phyloP scores from a whole-genome alignment of 2,329 filamentous ascomycete species.

The Claviceps pazoutovae region DNA sequence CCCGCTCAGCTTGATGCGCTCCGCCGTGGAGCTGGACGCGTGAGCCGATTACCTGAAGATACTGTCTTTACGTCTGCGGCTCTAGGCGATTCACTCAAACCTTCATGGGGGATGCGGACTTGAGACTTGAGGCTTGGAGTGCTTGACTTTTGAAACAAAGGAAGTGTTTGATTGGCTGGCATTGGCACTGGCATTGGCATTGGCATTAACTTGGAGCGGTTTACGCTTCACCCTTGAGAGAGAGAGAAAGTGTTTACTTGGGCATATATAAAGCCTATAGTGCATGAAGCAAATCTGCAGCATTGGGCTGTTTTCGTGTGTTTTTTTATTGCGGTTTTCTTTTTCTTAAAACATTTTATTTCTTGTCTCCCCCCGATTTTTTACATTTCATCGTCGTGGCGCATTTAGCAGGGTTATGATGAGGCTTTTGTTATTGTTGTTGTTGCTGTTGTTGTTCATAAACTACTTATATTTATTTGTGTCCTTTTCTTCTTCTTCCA shows the following conservation, averaged over 20 bases:
- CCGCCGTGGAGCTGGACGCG: slow-evolving; percentile 69
- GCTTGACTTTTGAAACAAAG: too few relatives aligned
- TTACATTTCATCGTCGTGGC: slow-evolving; percentile 6
- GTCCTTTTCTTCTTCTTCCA: too few relatives aligned
- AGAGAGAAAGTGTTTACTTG: neutral
- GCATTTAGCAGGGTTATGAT: slow-evolving; percentile 5
- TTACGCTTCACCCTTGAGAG: neutral
- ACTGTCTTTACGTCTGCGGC: slow-evolving; percentile 65
- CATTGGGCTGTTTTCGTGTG: slow-evolving; percentile 3
- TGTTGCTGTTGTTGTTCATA: too few relatives aligned
- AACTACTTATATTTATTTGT: too few relatives aligned
- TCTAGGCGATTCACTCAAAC: slow-evolving; percentile 46
- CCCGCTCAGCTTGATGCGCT: slow-evolving; percentile 55
- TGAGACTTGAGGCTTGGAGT: slow-evolving; percentile 11
- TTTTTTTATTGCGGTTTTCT: slow-evolving; percentile 1
- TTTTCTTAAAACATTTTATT: neutral
- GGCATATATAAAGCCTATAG: neutral
- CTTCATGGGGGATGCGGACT: slow-evolving; percentile 41
- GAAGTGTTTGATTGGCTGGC: too few relatives aligned
- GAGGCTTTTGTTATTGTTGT: neutral
- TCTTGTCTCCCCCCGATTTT: neutral
- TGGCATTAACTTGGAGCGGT: too few relatives aligned
- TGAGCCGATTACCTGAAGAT: slow-evolving; percentile 71
- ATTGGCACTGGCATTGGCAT: too few relatives aligned
- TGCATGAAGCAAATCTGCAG: slow-evolving; percentile 1